A percentile compares a stretch with the other conserved stretches of the same genome.
Evolutionary conservation across 1,284 basidiomycete genomes (phyloP).

Genomic region (Pulveroboletus sp.): DNA sequence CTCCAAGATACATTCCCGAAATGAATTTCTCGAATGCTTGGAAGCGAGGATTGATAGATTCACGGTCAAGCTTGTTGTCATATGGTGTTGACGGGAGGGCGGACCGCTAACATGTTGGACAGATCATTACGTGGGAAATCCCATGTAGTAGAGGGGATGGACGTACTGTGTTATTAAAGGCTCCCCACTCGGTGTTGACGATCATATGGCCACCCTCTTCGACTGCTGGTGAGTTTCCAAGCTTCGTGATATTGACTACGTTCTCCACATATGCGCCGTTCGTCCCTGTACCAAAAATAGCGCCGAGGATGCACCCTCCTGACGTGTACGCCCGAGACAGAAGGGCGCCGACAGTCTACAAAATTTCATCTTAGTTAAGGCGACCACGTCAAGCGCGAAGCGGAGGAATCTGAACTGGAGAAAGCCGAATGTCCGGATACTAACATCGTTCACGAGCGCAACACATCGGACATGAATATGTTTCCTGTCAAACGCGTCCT

Average conservation of each 20-base stretch:
- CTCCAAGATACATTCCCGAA: constrained; percentile 98
- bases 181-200: constrained; percentile 98
- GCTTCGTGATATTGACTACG: constrained; percentile 82
- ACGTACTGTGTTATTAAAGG: constrained; percentile 85
- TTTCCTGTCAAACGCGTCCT: constrained; percentile 92
- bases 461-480: constrained; percentile 93
- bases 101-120: constrained; percentile 55
- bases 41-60: constrained; percentile 90
- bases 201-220: constrained; percentile 81
- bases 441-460: constrained; percentile 94
- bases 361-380: constrained; percentile 7
- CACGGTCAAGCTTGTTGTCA: constrained; percentile 91
- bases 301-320: constrained; percentile 86
- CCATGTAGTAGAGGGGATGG: background rate
- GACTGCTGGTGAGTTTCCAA: constrained; percentile 62
- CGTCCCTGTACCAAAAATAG: constrained; percentile 97
- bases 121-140: constrained; percentile 2
- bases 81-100: constrained; percentile 89
- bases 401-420: background rate
- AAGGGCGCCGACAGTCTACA: constrained; percentile 90
- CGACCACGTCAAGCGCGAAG: background rate
- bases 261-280: constrained; percentile 97
- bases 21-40: constrained; percentile 99
- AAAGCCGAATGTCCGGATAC: constrained; percentile 32
- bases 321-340: constrained; percentile 90